phyloP scores from a whole-genome alignment of 106 monocot species.

The Platanthera guangdongensis region DNA sequence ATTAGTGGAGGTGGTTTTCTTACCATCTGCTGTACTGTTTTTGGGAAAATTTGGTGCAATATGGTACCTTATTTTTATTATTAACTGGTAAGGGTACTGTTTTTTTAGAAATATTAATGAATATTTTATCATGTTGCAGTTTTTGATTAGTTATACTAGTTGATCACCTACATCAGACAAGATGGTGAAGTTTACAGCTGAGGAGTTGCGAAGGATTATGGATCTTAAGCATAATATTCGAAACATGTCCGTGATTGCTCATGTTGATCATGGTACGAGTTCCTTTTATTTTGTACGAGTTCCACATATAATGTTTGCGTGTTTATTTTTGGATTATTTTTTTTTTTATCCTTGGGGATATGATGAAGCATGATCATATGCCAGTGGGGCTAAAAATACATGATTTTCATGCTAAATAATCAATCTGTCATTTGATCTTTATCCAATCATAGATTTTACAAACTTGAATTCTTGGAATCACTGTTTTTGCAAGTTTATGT shows the following conservation, averaged over 20 bases:
- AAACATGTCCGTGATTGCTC: conserved; percentile 52
- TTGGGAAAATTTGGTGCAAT: background rate
- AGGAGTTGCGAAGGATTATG: conserved; percentile 54
- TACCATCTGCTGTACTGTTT: background rate
- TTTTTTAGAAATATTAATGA: background rate
- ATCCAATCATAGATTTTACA: background rate
- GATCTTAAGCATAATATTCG: conserved; percentile 52
- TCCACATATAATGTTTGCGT: background rate
- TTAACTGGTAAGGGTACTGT: background rate
- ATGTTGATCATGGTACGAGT: conserved; percentile 46
- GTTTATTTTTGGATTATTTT: background rate
- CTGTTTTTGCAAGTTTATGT: background rate
- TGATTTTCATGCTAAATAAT: background rate
- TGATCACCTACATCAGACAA: conserved; percentile 10
- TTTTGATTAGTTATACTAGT: background rate
- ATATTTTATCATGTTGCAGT: background rate
- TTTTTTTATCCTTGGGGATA: background rate
- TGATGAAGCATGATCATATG: background rate
- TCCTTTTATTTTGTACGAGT: background rate
- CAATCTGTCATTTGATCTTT: background rate
- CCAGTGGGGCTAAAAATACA: background rate
- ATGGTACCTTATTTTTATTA: background rate
- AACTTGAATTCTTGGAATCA: background rate
- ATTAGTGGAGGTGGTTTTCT: background rate
- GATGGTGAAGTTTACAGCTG: conserved; percentile 60